Conservation (phyloP, 495 filamentous ascomycete genomes). For the Penicillium riverlandense region DNA sequence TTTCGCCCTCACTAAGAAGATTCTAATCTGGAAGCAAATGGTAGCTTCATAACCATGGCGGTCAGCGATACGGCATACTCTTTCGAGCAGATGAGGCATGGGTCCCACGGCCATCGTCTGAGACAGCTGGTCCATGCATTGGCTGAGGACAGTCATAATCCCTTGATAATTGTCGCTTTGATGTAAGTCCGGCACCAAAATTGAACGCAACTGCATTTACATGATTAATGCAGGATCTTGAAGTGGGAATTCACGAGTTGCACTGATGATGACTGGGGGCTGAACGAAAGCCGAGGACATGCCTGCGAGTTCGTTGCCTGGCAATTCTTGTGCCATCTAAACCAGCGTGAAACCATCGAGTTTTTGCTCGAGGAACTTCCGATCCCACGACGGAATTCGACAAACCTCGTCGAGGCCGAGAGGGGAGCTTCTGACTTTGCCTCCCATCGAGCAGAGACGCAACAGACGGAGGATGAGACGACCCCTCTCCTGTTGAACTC, state of each 20-base stretch:
- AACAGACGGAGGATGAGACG: slow-evolving; percentile 11
- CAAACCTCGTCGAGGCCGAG: slow-evolving; percentile 18
- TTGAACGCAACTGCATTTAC: neutral
- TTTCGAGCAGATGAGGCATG: slow-evolving; percentile 73
- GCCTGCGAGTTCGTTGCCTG: slow-evolving; percentile 92
- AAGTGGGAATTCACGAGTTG: slow-evolving; percentile 65
- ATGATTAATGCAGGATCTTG: slow-evolving; percentile 50
- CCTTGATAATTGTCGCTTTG: slow-evolving; percentile 67
- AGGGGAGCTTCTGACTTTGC: slow-evolving; percentile 13
- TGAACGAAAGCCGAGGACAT: slow-evolving; percentile 69
- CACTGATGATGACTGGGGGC: slow-evolving; percentile 57
- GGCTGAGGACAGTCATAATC: slow-evolving; percentile 58
- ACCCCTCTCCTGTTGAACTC: slow-evolving; percentile 22
- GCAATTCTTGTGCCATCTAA: slow-evolving; percentile 73
- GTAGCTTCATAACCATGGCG: slow-evolving; percentile 42
- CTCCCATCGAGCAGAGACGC: slow-evolving; percentile 1
- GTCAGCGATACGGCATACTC: slow-evolving; percentile 59
- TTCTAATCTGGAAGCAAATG: neutral
- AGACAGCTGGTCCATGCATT: slow-evolving; percentile 60
- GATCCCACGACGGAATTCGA: slow-evolving; percentile 8
- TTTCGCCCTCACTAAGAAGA: neutral
- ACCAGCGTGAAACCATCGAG: slow-evolving; percentile 74
- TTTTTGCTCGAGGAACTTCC: slow-evolving; percentile 78
- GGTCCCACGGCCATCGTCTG: slow-evolving; percentile 55
- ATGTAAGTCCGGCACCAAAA: slow-evolving; percentile 45